phyloP scores from a whole-genome alignment of 352 stramenopile species.

The Phytophthora ohioensis region DNA sequence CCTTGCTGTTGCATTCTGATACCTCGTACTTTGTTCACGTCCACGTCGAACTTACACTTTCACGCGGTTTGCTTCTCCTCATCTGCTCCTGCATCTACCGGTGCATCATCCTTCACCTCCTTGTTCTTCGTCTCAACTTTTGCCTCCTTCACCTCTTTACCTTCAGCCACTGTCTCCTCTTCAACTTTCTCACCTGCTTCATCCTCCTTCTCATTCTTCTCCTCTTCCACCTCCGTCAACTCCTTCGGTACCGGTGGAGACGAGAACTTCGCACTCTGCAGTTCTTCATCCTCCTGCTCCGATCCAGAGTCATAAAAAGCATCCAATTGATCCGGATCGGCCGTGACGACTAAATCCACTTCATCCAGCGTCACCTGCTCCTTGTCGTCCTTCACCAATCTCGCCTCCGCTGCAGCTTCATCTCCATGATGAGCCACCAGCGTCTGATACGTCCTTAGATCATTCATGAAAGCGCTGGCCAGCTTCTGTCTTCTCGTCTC shows the following conservation, averaged over 20 bases:
- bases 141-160: background rate
- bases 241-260: slow-evolving; percentile 17
- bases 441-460: slow-evolving; percentile 85
- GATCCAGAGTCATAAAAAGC: slow-evolving; percentile 81
- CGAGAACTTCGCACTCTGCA: slow-evolving; percentile 20
- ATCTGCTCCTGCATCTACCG: background rate
- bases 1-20: slow-evolving; percentile 34
- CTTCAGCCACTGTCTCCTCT: background rate
- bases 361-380: slow-evolving; percentile 68
- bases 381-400: slow-evolving; percentile 7
- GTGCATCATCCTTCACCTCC: background rate
- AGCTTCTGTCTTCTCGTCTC: slow-evolving; percentile 65
- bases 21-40: slow-evolving; percentile 20
- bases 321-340: slow-evolving; percentile 65
- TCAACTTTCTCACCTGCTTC: slow-evolving; percentile 1
- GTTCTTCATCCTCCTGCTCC: slow-evolving; percentile 42
- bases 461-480: slow-evolving; percentile 73
- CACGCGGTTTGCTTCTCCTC: slow-evolving; percentile 13
- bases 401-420: slow-evolving; percentile 20
- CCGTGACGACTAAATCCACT: slow-evolving; percentile 75
- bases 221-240: slow-evolving; percentile 44
- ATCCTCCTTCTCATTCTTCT: slow-evolving; percentile 39
- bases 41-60: slow-evolving; percentile 19
- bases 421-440: slow-evolving; percentile 66
- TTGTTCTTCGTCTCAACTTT: background rate